Base-by-base conservation (phyloP, 1,284 basidiomycete species). In the Veloboletus limbatus region DNA sequence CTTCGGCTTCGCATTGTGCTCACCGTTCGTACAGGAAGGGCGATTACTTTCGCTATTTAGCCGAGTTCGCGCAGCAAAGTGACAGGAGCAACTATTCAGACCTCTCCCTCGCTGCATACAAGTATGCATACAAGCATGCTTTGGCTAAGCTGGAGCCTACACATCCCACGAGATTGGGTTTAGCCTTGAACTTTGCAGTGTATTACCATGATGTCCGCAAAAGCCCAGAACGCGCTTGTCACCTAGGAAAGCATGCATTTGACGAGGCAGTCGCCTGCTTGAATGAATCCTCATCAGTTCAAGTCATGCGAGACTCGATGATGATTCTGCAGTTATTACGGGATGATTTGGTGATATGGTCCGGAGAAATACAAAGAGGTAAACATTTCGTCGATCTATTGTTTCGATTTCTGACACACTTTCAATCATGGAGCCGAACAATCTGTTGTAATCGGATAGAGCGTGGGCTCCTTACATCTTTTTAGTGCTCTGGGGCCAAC, bases 161-260 rank as follows among this genome's bases (percentile, higher is more conserved):
- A 40, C 81, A 85, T 57, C 81, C 83, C 28, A 86, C 82, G 11
- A 74, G 94, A 62, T 76, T 97, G 48, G 94, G 94, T 51, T 76
- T 97, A 43, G 93, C 94, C 34, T 79, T 97, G 63, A 97, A 97
- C 76, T 97, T 97, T 72, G 90, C 92, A 38, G 93, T 97, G 53
- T 97, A 93, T 75, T 97, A 92, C 74, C 94, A 96, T 71, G 93
- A 97, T 71, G 94, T 97, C 65, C 79, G 87, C 62, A 89, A 91
- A 72, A 90, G 86, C 60, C 92, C 93, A 48, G 90, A 95, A 68
- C 79, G 90, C 54, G 94, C 93, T 37, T 95, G 92, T 71, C 91
- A 93, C 69, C 79, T 97, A 53, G 94, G 83, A 2, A 85, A 86
- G 58, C 79, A 80, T 52, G 82, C 83, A 3, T 84, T 85, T 53